A percentile compares a stretch with the other conserved stretches of the same genome.
phyloP scores from a whole-genome alignment of 805 yeast genomes.

The Metschnikowia kofuensis region DNA sequence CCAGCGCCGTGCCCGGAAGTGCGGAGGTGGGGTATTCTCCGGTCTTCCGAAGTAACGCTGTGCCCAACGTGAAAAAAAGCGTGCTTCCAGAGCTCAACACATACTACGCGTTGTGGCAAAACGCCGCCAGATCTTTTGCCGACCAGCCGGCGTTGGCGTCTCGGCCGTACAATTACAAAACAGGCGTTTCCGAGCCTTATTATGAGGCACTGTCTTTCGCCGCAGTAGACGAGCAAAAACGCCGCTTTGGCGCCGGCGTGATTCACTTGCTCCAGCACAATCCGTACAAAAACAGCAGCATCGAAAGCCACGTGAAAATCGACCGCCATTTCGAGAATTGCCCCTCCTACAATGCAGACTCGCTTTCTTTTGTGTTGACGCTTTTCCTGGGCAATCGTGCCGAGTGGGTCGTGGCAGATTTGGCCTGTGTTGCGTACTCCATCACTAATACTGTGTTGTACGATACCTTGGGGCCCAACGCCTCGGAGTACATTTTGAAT shows the following conservation, averaged over 20 bases:
- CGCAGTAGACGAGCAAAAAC: slow-evolving; percentile 30
- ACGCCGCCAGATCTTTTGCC: slow-evolving; percentile 35
- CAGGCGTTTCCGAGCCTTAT: slow-evolving; percentile 30
- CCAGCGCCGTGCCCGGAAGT: slow-evolving; percentile 35
- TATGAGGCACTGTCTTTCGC: slow-evolving; percentile 29
- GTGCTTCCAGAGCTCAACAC: slow-evolving; percentile 48
- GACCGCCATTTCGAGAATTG: slow-evolving; percentile 16
- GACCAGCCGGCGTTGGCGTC: slow-evolving; percentile 45
- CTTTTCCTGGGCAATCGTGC: slow-evolving; percentile 56
- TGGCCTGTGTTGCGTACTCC: slow-evolving; percentile 58
- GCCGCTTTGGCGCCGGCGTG: slow-evolving; percentile 40
- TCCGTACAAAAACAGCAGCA: slow-evolving; percentile 19
- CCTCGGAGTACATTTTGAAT: slow-evolving; percentile 61
- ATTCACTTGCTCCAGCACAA: slow-evolving; percentile 23
- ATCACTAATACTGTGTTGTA: slow-evolving; percentile 26
- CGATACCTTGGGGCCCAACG: slow-evolving; percentile 44
- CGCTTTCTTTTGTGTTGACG: slow-evolving; percentile 47
- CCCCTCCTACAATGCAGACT: slow-evolving; percentile 10
- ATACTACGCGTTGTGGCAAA: slow-evolving; percentile 42
- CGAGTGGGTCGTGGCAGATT: slow-evolving; percentile 69
- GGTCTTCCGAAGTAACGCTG: slow-evolving; percentile 43
- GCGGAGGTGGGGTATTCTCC: slow-evolving; percentile 48
- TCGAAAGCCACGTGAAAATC: slow-evolving; percentile 23
- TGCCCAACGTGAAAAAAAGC: slow-evolving; percentile 28
- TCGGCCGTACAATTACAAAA: slow-evolving; percentile 28